These are phyloP conservation scores for Ophiocordyceps camponoti-leonardi DNA, from an alignment of 2,329 filamentous ascomycete species.

Conservation along the genomic window DNA sequence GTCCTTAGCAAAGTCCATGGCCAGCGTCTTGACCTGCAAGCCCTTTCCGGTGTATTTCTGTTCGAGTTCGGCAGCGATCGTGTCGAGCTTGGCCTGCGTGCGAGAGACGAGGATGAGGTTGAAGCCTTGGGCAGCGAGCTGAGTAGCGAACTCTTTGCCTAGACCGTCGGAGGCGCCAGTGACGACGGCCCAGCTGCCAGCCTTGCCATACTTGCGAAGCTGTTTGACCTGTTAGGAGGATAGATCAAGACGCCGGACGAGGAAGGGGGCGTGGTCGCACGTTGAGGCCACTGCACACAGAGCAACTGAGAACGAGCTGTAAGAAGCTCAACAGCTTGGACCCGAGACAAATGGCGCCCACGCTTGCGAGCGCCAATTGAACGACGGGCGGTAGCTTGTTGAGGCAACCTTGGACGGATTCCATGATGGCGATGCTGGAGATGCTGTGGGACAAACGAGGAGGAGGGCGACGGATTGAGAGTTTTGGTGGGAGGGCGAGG, in stretches of 20 bases:
- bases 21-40: slow-evolving; percentile 58
- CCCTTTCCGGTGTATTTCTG: slow-evolving; percentile 42
- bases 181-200: slow-evolving; percentile 84
- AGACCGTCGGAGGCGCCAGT: slow-evolving; percentile 94
- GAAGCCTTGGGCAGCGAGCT: slow-evolving; percentile 82
- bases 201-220: slow-evolving; percentile 80
- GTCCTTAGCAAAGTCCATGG: slow-evolving; percentile 84
- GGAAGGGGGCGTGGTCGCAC: slow-evolving; percentile 31
- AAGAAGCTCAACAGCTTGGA: slow-evolving; percentile 40
- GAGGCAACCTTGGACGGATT: slow-evolving; percentile 9
- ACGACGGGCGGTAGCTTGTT: slow-evolving; percentile 15
- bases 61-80: slow-evolving; percentile 59
- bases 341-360: slow-evolving; percentile 43
- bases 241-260: slow-evolving; percentile 1
- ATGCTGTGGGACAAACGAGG: neutral
- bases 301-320: slow-evolving; percentile 47
- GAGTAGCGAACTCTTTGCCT: slow-evolving; percentile 86
- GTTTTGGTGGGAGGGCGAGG: neutral
- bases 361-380: slow-evolving; percentile 28
- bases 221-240: slow-evolving; percentile 16
- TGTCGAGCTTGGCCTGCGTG: slow-evolving; percentile 77
- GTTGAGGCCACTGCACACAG: slow-evolving; percentile 47
- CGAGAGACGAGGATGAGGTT: slow-evolving; percentile 91
- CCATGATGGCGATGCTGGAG: slow-evolving; percentile 8
- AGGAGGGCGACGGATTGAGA: neutral